Evolutionary conservation across 352 stramenopile species (phyloP).

Genomic region (Pythium coloratum): DNA sequence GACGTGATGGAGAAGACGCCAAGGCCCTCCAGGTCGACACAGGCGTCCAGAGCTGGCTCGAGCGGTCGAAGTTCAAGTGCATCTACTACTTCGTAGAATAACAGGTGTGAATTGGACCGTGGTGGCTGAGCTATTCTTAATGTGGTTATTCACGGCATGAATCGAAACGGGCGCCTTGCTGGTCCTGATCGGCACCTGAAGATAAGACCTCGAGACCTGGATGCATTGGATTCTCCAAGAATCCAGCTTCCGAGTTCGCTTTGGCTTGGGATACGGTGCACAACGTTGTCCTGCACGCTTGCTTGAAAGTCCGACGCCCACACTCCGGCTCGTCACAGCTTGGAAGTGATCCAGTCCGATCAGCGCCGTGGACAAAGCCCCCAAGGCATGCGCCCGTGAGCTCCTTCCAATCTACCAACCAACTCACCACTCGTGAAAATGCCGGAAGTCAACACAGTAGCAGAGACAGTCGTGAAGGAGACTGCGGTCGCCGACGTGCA

Average conservation of each 20-base stretch:
- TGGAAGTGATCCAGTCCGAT: too few species aligned
- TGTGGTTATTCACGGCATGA: background rate
- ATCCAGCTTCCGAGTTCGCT: background rate
- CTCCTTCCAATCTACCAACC: background rate
- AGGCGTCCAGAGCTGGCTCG: slow-evolving; percentile 4
- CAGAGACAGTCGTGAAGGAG: slow-evolving; percentile 47
- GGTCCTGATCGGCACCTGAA: background rate
- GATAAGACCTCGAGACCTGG: background rate
- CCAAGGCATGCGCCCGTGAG: background rate
- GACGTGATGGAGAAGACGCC: background rate
- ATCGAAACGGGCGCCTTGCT: background rate
- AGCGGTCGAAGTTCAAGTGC: slow-evolving; percentile 6
- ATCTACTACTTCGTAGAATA: slow-evolving; percentile 13
- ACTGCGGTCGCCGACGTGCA: slow-evolving; percentile 61
- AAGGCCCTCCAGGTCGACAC: background rate
- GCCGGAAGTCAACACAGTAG: slow-evolving; percentile 19
- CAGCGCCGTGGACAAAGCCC: background rate
- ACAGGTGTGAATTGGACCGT: background rate
- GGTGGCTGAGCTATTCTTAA: background rate
- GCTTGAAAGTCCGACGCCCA: too few species aligned
- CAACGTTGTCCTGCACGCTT: too few species aligned
- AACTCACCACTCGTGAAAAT: background rate
- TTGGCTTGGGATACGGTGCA: too few species aligned
- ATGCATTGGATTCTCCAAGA: background rate
- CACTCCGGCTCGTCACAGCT: too few species aligned